Evolutionary conservation across 2,329 filamentous ascomycete species (phyloP).

Genomic region (Domatiomyces globalis): DNA sequence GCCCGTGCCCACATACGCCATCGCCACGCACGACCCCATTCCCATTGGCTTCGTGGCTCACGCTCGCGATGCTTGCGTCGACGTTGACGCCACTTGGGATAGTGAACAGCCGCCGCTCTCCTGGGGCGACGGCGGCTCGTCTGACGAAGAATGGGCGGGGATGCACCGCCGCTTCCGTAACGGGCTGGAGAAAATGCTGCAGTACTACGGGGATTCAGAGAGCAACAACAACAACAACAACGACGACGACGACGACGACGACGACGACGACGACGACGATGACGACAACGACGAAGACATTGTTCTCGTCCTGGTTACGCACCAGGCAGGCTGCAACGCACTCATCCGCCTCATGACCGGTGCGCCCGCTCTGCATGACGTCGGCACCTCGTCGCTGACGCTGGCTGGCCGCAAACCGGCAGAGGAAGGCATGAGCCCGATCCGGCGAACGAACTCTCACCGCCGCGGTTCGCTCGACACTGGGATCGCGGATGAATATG

Average conservation of each 20-base stretch:
- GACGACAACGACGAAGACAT: slow-evolving; percentile 53
- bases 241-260: slow-evolving; percentile 50
- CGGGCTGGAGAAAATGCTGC: slow-evolving; percentile 63
- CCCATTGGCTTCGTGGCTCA: slow-evolving; percentile 81
- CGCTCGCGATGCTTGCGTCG: slow-evolving; percentile 69
- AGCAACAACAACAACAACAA: background rate
- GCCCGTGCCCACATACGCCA: slow-evolving; percentile 67
- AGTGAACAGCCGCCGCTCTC: slow-evolving; percentile 63
- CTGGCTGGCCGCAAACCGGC: slow-evolving; percentile 56
- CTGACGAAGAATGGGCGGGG: slow-evolving; percentile 85
- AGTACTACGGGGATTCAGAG: slow-evolving; percentile 52
- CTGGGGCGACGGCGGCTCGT: slow-evolving; percentile 78
- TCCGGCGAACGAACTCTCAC: slow-evolving; percentile 6
- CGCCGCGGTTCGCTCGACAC: slow-evolving; percentile 18
- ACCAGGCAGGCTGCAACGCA: slow-evolving; percentile 92
- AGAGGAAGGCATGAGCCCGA: background rate
- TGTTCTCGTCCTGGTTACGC: slow-evolving; percentile 76
- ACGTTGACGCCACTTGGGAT: slow-evolving; percentile 93
- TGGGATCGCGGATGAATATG: slow-evolving; percentile 39
- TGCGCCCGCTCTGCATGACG: slow-evolving; percentile 79
- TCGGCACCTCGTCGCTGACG: slow-evolving; percentile 79
- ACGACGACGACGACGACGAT: slow-evolving; percentile 20
- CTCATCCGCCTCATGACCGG: slow-evolving; percentile 83
- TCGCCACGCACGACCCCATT: slow-evolving; percentile 66
- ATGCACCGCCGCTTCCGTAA: slow-evolving; percentile 86